Percentiles rank a stretch among this genome's conserved stretches.
These are phyloP conservation scores for Borovskyia barvae DNA, from an alignment of 208 protist genomes.

Conservation along the genomic window DNA sequence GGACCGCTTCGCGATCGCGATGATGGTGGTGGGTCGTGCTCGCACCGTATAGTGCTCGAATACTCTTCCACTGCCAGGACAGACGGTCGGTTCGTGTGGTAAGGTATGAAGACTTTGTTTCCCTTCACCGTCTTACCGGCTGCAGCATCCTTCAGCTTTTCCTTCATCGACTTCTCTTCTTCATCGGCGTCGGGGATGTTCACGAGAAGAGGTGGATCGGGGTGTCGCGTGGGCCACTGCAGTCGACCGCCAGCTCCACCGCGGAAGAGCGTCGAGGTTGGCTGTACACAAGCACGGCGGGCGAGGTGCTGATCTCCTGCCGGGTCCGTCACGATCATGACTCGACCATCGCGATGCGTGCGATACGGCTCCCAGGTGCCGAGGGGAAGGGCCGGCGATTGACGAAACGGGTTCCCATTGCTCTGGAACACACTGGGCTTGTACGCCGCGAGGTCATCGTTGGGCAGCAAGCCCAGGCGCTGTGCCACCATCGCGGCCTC, in stretches of 20 bases:
- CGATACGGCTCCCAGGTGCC: constrained; percentile 56
- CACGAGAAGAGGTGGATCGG: constrained; percentile 18
- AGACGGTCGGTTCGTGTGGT: constrained; percentile 47
- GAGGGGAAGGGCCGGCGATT: constrained; percentile 24
- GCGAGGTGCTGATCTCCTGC: constrained; percentile 47
- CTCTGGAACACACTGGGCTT: constrained; percentile 15
- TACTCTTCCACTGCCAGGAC: constrained; percentile 40
- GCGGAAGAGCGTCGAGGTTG: constrained; percentile 31
- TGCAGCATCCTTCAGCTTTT: constrained; percentile 24
- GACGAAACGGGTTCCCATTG: constrained; percentile 14
- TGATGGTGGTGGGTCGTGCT: constrained; percentile 5
- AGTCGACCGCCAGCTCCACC: constrained; percentile 41
- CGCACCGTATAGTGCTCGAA: constrained; percentile 37
- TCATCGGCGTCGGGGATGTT: constrained; percentile 15
- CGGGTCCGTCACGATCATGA: constrained; percentile 44
- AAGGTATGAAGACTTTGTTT: constrained; percentile 19
- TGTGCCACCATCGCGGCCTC: constrained; percentile 26
- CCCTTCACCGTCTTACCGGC: constrained; percentile 3
- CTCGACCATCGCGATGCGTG: constrained; percentile 1
- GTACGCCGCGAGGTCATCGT: constrained; percentile 7
- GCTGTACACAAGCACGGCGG: constrained; percentile 38
- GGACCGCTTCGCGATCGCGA: background rate
- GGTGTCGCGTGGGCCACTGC: constrained; percentile 30
- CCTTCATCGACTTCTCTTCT: constrained; percentile 24
- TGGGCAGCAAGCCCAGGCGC: constrained; percentile 13